These are phyloP conservation scores for Coemansia sp. DNA, from an alignment of 192 early-diverging fungal species.

Conservation along the genomic window DNA sequence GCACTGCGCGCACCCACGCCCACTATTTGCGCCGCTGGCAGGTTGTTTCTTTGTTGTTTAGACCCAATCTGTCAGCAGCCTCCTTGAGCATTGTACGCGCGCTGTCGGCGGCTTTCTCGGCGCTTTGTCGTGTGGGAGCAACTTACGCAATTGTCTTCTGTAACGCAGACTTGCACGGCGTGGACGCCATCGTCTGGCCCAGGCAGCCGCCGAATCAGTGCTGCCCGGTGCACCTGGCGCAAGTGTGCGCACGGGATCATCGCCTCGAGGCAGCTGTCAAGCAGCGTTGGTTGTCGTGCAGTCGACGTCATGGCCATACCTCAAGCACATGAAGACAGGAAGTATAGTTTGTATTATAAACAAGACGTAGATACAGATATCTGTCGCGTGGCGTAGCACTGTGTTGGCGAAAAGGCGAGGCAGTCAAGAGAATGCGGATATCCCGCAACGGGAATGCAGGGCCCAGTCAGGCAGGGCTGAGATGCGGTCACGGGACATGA, in stretches of 20 bases:
- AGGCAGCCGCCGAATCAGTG: constrained; percentile 7
- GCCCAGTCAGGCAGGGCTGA: too few species aligned
- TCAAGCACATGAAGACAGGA: background rate
- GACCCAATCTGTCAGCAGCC: background rate
- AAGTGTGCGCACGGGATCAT: background rate
- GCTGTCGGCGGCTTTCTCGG: constrained; percentile 8
- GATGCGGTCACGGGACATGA: too few species aligned
- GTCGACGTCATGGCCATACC: background rate
- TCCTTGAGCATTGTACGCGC: background rate
- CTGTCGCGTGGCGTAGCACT: background rate
- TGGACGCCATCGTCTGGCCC: background rate
- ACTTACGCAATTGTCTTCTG: constrained; percentile 5
- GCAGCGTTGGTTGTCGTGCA: background rate
- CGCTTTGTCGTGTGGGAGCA: constrained; percentile 4
- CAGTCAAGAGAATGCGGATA: too few species aligned
- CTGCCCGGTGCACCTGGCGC: constrained; percentile 3
- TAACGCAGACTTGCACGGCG: constrained; percentile 2
- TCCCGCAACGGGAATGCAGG: too few species aligned
- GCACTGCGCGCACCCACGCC: background rate
- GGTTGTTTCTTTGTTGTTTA: background rate
- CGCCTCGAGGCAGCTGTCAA: background rate
- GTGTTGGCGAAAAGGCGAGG: background rate
- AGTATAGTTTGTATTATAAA: background rate
- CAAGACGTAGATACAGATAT: background rate
- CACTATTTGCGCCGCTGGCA: constrained; percentile 7